Conservation (phyloP, 1,284 basidiomycete species). For the Volvariella volvacea region DNA sequence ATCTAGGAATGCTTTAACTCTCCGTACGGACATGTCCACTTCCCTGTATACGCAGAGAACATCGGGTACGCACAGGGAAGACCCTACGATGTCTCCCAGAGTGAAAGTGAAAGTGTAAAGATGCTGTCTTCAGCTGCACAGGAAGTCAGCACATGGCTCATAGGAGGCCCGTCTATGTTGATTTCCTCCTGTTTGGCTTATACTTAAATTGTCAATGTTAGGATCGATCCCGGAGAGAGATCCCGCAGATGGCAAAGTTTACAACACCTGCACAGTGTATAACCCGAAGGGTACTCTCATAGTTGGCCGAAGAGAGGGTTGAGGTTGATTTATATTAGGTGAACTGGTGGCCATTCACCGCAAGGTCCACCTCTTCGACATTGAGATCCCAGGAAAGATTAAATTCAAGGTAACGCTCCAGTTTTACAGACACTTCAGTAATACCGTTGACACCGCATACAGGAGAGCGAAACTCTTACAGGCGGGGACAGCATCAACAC, state of each 20-base stretch:
- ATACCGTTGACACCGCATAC: too few species aligned
- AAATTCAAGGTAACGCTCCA: constrained; percentile 92
- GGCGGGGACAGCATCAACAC: constrained; percentile 74
- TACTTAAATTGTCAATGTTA: constrained; percentile 20
- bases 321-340: constrained; percentile 35
- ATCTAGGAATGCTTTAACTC: constrained; percentile 95
- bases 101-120: constrained; percentile 72
- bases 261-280: constrained; percentile 91
- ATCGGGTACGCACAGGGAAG: constrained; percentile 58
- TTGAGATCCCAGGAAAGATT: constrained; percentile 96
- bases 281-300: constrained; percentile 66
- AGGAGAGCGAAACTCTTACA: constrained; percentile 93
- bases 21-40: constrained; percentile 85
- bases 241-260: constrained; percentile 59
- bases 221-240: constrained; percentile 89
- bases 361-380: constrained; percentile 97
- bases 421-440: too few species aligned
- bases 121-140: constrained; percentile 82
- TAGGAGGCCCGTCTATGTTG: constrained; percentile 46
- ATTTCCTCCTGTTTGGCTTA: background rate
- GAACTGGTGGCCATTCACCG: constrained; percentile 85
- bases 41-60: constrained; percentile 79
- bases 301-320: background rate
- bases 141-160: constrained; percentile 78
- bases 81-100: constrained; percentile 50